Conservation (phyloP, 495 filamentous ascomycete genomes). For the Wilcoxina mikolae region DNA sequence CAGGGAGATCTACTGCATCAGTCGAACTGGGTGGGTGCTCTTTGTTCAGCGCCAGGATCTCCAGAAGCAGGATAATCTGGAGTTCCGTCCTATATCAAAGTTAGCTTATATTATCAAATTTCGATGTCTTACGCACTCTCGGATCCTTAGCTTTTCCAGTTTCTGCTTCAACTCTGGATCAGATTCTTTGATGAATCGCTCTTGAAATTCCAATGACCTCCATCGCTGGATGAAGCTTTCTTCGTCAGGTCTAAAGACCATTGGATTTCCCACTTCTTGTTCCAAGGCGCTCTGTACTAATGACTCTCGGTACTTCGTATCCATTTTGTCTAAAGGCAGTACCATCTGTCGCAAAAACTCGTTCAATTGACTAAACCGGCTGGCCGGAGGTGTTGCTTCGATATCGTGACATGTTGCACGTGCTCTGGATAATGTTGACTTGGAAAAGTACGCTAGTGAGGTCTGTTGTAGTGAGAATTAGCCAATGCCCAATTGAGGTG, state of each 20-base stretch:
- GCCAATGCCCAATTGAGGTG: too few species aligned
- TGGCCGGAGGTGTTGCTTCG: conserved; percentile 32
- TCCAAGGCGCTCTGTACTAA: conserved; percentile 52
- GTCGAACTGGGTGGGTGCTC: conserved; percentile 28
- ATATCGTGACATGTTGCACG: conserved; percentile 57
- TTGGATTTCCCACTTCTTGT: conserved; percentile 40
- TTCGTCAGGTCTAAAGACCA: conserved; percentile 35
- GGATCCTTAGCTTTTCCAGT: conserved; percentile 27
- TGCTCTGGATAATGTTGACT: conserved; percentile 82
- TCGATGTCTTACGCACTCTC: conserved; percentile 25
- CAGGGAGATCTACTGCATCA: conserved; percentile 4
- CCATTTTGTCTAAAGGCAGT: conserved; percentile 57
- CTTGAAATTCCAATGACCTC: conserved; percentile 44
- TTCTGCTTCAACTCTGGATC: conserved; percentile 22
- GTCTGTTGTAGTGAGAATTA: conserved; percentile 47
- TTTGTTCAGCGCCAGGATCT: conserved; percentile 64
- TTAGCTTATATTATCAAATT: background rate
- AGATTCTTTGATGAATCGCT: conserved; percentile 18
- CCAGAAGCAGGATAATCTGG: conserved; percentile 79
- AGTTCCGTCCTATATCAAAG: conserved; percentile 53
- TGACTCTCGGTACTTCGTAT: conserved; percentile 74
- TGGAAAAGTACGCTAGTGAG: conserved; percentile 91
- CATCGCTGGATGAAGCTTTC: conserved; percentile 59
- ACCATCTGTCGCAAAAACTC: conserved; percentile 57
- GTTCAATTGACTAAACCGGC: conserved; percentile 38